Conservation (phyloP, 2,329 filamentous ascomycete genomes). For the Alternaria panax region DNA sequence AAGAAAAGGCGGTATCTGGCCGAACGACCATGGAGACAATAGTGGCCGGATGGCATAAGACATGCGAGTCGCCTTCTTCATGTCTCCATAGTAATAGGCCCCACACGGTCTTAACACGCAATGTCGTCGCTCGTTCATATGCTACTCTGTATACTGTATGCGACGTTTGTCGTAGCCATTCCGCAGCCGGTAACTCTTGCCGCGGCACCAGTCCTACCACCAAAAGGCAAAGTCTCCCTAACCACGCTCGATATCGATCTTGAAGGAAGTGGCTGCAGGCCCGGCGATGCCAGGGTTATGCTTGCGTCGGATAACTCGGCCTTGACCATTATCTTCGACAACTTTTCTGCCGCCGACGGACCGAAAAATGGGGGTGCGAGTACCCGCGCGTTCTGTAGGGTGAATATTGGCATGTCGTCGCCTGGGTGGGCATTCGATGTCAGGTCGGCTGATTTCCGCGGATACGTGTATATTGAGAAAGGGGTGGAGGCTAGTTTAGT, state of each 20-base stretch:
- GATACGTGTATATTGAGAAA: conserved; percentile 30
- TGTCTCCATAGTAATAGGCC: not conserved
- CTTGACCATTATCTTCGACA: conserved; percentile 36
- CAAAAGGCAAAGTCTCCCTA: conserved; percentile 21
- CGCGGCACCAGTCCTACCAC: conserved; percentile 17
- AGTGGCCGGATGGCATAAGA: not conserved
- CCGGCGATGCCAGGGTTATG: conserved; percentile 28
- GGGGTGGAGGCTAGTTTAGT: conserved; percentile 31
- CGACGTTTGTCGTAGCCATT: not conserved
- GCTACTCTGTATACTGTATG: not conserved
- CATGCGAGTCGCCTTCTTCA: not conserved
- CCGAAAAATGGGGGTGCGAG: conserved; percentile 24
- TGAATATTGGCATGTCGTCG: conserved; percentile 31
- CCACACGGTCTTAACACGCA: not conserved
- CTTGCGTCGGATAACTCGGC: conserved; percentile 32
- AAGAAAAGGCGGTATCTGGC: not conserved
- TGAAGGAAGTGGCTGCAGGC: conserved; percentile 33
- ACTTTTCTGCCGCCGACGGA: conserved; percentile 36
- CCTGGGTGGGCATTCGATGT: conserved; percentile 40
- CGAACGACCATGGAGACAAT: not conserved
- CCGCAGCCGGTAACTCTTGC: not conserved
- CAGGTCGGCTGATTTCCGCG: conserved; percentile 31
- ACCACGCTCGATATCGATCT: conserved; percentile 30
- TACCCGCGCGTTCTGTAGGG: conserved; percentile 36
- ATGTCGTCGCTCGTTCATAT: not conserved